phyloP scores from a whole-genome alignment of 2,329 filamentous ascomycete genomes.

The Thelonectria rubi region DNA sequence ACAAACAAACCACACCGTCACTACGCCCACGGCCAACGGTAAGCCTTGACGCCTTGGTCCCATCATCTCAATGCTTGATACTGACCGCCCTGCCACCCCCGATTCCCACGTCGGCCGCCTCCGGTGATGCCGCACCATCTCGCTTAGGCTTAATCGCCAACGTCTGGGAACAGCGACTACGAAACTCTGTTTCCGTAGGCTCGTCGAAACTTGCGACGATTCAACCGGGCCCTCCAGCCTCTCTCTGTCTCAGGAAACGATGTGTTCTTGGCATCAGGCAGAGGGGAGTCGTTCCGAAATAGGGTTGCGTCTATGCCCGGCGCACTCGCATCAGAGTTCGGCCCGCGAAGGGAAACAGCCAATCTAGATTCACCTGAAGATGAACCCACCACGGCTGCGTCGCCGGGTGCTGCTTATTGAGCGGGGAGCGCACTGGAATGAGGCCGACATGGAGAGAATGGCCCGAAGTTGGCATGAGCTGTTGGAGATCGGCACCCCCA shows the following conservation, averaged over 20 bases:
- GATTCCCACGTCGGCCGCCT: neutral
- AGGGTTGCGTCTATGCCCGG: slow-evolving; percentile 11
- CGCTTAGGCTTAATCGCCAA: neutral
- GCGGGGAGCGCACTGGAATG: slow-evolving; percentile 21
- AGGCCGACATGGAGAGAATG: slow-evolving; percentile 4
- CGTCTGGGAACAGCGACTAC: slow-evolving; percentile 16
- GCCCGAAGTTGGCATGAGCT: slow-evolving; percentile 10
- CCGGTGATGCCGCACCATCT: neutral
- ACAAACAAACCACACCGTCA: neutral
- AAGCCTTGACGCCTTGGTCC: neutral
- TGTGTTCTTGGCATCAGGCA: slow-evolving; percentile 1
- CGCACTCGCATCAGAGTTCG: slow-evolving; percentile 9
- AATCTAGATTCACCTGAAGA: slow-evolving; percentile 15
- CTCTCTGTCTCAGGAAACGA: neutral
- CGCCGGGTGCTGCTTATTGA: slow-evolving; percentile 12
- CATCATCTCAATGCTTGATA: neutral
- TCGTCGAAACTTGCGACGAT: slow-evolving; percentile 1
- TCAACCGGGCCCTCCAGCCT: neutral
- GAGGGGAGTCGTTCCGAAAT: neutral
- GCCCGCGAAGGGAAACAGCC: slow-evolving; percentile 7
- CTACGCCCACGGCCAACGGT: neutral
- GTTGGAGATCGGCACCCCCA: slow-evolving; percentile 15
- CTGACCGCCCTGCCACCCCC: neutral
- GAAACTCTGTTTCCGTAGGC: slow-evolving; percentile 3
- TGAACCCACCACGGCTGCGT: neutral